phyloP scores from a whole-genome alignment of 2,329 filamentous ascomycete genomes.

The Colletotrichum kahawae region DNA sequence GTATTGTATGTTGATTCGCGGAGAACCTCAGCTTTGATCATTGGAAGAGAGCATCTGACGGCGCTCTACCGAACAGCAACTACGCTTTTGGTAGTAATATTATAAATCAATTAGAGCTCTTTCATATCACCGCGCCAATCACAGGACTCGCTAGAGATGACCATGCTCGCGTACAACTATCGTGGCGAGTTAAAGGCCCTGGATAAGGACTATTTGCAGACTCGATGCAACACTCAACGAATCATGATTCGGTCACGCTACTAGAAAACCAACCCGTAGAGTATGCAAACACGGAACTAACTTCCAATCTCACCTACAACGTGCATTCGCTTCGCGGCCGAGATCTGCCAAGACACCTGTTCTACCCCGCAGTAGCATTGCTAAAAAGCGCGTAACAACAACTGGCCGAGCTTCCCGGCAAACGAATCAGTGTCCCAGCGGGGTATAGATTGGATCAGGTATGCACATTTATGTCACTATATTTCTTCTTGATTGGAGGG shows the following conservation, averaged over 20 bases:
- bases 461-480: background rate
- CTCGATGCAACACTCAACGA: background rate
- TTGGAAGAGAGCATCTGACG: background rate
- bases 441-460: background rate
- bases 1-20: background rate
- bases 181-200: background rate
- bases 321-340: background rate
- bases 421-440: background rate
- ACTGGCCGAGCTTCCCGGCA: background rate
- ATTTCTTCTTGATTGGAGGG: background rate
- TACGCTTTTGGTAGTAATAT: background rate
- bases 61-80: rapidly evolving
- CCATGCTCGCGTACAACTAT: background rate
- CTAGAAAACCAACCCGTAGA: background rate
- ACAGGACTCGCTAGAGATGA: background rate
- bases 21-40: background rate
- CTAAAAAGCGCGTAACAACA: background rate
- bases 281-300: background rate
- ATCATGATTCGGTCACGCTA: background rate
- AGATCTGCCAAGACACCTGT: background rate
- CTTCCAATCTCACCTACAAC: background rate
- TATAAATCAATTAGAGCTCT: background rate
- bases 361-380: constrained; percentile 11
- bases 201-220: background rate
- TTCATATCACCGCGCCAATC: background rate